Evolutionary conservation across 2,329 filamentous ascomycete species (phyloP), one percentile per base, ranked within the genome.

Genomic region (Botryotinia globosa): DNA sequence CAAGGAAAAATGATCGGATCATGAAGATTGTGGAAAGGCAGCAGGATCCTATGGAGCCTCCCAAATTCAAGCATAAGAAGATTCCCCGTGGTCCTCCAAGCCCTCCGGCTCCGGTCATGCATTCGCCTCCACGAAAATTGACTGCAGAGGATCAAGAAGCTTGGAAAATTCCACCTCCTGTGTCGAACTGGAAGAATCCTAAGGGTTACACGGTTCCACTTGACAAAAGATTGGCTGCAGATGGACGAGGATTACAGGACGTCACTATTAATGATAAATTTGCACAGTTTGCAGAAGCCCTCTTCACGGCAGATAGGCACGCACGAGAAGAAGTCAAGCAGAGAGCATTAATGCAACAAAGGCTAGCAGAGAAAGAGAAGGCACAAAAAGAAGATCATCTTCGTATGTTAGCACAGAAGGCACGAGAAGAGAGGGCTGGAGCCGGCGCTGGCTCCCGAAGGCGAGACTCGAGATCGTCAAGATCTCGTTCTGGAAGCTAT

Each of bases 121-220:
- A 97, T 82, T 97, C 94, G 4, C 96, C 96, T 22, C 94, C 96
- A 0, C 87, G 96, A 75, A 99, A 98, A 80, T 87, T 99, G 74
- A 99, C 96, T 1, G 96, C 95, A 9, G 94, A 97, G 81, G 96
- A 99, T 78, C 95, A 98, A 82, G 96, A 98, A 82, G 93, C 93
- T 73, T 99, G 96, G 96, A 94, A 91, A 80, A 98, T 93, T 45
- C 91, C 91, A 0, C 94, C 95, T 3, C 93, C 95, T 0, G 91
- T 99, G 2, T 97, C 93, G 32, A 98, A 98, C 82, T 99, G 96
- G 96, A 99, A 99, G 88, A 99, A 99, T 82, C 93, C 95, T 1
- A 98, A 98, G 84, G 96, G 96, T 79, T 99, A 97, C 80, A 99
- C 96, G 0, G 93, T 99, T 1, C 94, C 96, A 0, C 83, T 99